A percentile compares a stretch with the other conserved stretches of the same genome.
phyloP scores from a whole-genome alignment of 2,329 filamentous ascomycete species.

The Sclerotiophoma versabilis region DNA sequence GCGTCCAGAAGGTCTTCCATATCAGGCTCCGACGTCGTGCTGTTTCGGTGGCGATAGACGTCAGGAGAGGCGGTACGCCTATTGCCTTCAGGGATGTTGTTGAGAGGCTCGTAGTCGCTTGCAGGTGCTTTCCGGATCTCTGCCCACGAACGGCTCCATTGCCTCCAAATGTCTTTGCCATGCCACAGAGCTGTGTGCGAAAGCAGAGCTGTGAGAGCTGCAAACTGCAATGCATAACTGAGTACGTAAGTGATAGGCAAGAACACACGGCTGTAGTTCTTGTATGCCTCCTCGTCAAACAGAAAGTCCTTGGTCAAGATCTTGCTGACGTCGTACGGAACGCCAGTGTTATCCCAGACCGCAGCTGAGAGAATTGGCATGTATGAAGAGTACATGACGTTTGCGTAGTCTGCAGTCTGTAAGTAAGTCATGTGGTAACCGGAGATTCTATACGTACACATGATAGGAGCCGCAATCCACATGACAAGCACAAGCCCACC shows the following conservation, averaged over 20 bases:
- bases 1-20: constrained; percentile 66
- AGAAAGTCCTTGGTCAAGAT: constrained; percentile 80
- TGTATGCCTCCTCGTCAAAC: constrained; percentile 79
- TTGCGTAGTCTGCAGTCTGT: constrained; percentile 67
- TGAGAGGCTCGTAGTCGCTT: constrained; percentile 45
- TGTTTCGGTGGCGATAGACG: constrained; percentile 30
- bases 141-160: constrained; percentile 73
- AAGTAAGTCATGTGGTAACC: not conserved
- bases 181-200: constrained; percentile 87
- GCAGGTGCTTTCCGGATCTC: constrained; percentile 60
- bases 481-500: constrained; percentile 81
- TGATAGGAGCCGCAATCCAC: constrained; percentile 81
- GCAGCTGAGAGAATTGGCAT: constrained; percentile 85
- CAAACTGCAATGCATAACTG: constrained; percentile 87
- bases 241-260: constrained; percentile 86
- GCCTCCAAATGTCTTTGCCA: constrained; percentile 79
- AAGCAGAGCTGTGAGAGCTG: constrained; percentile 77
- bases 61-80: constrained; percentile 29
- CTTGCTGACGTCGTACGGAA: constrained; percentile 80
- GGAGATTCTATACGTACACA: constrained; percentile 57
- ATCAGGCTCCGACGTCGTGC: constrained; percentile 46
- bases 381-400: constrained; percentile 80
- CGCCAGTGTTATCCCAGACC: constrained; percentile 85
- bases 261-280: constrained; percentile 83
- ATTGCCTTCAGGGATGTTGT: constrained; percentile 44